A percentile compares a stretch with the other conserved stretches of the same genome.
phyloP scores from a whole-genome alignment of 257 asterid genomes.

The Lycium ferocissimum region DNA sequence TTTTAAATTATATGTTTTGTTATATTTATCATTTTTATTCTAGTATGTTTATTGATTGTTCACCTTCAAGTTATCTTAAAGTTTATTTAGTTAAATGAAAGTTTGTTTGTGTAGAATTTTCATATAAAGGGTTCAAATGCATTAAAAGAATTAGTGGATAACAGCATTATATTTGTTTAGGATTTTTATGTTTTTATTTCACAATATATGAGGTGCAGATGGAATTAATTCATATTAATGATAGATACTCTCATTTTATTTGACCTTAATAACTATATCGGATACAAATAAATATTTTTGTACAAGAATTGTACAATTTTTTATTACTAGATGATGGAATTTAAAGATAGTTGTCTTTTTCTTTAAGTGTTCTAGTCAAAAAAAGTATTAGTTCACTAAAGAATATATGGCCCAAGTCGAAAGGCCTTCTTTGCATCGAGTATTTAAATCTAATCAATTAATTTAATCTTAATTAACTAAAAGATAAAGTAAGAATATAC shows the following conservation, averaged over 20 bases:
- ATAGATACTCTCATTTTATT: background rate
- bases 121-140: background rate
- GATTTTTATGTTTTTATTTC: background rate
- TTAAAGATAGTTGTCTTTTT: background rate
- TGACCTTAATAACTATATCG: background rate
- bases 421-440: too few species aligned
- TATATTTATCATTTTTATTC: background rate
- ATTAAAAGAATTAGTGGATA: background rate
- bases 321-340: background rate
- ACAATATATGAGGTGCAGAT: background rate
- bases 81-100: background rate
- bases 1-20: too few species aligned
- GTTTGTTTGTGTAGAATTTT: background rate
- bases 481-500: too few species aligned
- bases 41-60: background rate
- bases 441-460: too few species aligned
- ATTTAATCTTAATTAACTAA: too few species aligned
- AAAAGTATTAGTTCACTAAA: too few species aligned
- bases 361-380: too few species aligned
- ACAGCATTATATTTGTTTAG: background rate
- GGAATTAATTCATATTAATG: background rate
- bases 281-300: background rate
- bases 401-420: too few species aligned
- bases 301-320: background rate
- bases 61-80: background rate